Evolutionary conservation across 176 grass and related monocot genomes (phyloP).

Genomic region (Cenchrus fungigraminus): DNA sequence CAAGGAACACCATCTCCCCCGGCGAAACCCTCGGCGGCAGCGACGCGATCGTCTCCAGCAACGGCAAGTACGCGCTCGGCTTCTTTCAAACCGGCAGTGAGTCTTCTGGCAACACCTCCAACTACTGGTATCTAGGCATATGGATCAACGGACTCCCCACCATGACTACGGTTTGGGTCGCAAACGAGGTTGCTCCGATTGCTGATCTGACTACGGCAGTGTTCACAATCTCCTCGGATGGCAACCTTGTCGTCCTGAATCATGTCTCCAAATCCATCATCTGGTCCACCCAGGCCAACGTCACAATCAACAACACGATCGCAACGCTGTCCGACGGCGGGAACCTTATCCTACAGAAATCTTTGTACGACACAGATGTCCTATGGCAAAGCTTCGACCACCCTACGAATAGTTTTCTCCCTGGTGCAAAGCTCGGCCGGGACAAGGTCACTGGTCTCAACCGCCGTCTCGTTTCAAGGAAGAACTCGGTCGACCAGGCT

Average conservation of each 20-base stretch:
- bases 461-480: background rate
- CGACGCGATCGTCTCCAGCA: conserved; percentile 39
- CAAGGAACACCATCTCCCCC: conserved; percentile 34
- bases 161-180: conserved; percentile 52
- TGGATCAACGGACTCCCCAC: conserved; percentile 54
- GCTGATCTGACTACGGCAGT: conserved; percentile 9
- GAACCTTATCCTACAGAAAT: conserved; percentile 49
- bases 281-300: conserved; percentile 41
- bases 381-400: too few relatives aligned
- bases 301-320: background rate
- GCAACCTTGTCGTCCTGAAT: conserved; percentile 51
- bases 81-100: conserved; percentile 51
- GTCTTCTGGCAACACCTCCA: background rate
- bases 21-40: conserved; percentile 20
- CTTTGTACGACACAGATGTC: conserved; percentile 21
- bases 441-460: too few relatives aligned
- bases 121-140: conserved; percentile 54
- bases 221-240: conserved; percentile 40
- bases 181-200: conserved; percentile 40
- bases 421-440: too few relatives aligned
- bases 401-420: too few relatives aligned
- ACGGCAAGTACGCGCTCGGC: conserved; percentile 54
- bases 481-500: conserved; percentile 41
- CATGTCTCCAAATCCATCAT: conserved; percentile 18
- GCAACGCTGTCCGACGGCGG: conserved; percentile 40